Evolutionary conservation across 1,284 basidiomycete species (phyloP).

Genomic region (Cryptococcus wingfieldii): DNA sequence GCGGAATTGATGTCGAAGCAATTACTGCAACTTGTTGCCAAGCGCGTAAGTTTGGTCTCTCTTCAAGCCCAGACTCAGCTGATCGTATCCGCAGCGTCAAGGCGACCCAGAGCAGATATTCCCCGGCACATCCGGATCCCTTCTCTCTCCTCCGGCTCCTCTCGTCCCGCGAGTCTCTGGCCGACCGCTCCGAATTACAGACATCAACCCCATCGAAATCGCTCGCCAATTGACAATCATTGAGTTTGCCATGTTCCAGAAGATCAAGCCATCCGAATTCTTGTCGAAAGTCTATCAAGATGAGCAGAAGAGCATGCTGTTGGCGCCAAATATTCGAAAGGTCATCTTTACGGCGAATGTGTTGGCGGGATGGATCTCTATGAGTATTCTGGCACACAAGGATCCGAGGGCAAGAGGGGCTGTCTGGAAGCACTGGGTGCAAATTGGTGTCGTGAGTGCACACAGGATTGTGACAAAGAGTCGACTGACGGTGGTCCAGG

Average conservation of each 20-base stretch:
- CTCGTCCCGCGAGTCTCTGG: conserved; percentile 31
- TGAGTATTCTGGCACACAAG: conserved; percentile 71
- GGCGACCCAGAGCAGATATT: conserved; percentile 22
- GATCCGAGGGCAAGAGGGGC: conserved; percentile 77
- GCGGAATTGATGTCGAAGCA: conserved; percentile 67
- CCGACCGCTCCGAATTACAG: conserved; percentile 31
- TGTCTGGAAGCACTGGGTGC: conserved; percentile 83
- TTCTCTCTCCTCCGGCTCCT: conserved; percentile 34
- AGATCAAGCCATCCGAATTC: conserved; percentile 87
- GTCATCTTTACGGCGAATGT: conserved; percentile 88
- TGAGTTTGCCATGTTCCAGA: conserved; percentile 81
- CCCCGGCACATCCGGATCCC: conserved; percentile 24
- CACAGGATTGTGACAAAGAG: background rate
- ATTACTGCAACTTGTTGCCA: conserved; percentile 63
- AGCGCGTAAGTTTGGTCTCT: conserved; percentile 52
- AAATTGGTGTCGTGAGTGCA: conserved; percentile 74
- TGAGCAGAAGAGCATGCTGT: conserved; percentile 12
- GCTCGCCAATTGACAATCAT: conserved; percentile 91
- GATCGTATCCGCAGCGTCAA: conserved; percentile 14
- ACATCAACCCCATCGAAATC: conserved; percentile 73
- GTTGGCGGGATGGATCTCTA: conserved; percentile 78
- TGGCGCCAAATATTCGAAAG: conserved; percentile 56
- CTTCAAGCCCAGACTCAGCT: background rate
- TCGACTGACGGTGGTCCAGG: conserved; percentile 52
- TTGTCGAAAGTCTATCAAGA: conserved; percentile 55